These are phyloP conservation scores for Chionographis japonica DNA, from an alignment of 106 monocot species.

Conservation along the genomic window DNA sequence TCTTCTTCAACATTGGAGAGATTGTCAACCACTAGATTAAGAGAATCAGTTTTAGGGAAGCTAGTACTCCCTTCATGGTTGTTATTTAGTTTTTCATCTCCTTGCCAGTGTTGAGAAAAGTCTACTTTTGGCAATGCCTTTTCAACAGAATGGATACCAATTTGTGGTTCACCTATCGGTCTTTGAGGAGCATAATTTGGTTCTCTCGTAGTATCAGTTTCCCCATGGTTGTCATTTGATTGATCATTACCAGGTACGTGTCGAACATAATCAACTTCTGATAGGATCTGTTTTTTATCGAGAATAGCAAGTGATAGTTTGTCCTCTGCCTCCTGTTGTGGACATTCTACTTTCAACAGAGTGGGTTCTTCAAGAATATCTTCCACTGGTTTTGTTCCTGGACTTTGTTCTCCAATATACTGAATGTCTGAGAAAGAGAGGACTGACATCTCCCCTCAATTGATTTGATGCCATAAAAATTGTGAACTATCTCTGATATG, in stretches of 20 bases:
- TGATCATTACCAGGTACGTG: conserved; percentile 4
- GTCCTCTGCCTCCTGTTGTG: conserved; percentile 15
- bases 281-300: conserved; percentile 12
- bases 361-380: conserved; percentile 24
- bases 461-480: conserved; percentile 29
- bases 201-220: conserved; percentile 4
- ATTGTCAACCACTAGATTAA: not conserved
- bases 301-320: conserved; percentile 7
- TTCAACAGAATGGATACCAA: conserved; percentile 7
- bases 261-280: conserved; percentile 19
- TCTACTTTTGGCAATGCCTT: conserved; percentile 4
- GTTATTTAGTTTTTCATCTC: conserved; percentile 3
- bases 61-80: conserved; percentile 11
- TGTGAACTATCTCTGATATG: not conserved
- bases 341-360: conserved; percentile 28
- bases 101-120: not conserved
- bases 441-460: conserved; percentile 32
- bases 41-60: conserved; percentile 10
- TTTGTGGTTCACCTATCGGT: conserved; percentile 4
- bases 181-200: conserved; percentile 5
- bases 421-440: conserved; percentile 36
- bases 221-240: not conserved
- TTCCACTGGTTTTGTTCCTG: conserved; percentile 23
- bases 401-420: conserved; percentile 37
- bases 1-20: conserved; percentile 11